phyloP scores from a whole-genome alignment of 2,329 filamentous ascomycete species.

The Neofusicoccum sp. region DNA sequence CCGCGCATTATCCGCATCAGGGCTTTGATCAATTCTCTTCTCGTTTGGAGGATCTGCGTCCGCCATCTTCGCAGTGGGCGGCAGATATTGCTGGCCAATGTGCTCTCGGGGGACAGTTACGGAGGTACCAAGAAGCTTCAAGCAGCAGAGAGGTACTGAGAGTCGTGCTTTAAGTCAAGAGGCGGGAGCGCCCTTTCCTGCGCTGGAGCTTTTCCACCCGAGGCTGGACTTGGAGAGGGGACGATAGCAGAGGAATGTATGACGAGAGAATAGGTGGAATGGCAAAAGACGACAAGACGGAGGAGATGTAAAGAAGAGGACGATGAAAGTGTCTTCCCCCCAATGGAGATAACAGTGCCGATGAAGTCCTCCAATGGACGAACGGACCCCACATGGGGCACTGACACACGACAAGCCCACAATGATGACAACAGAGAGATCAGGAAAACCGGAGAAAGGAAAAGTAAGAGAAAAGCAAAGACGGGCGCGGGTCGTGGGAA shows the following conservation, averaged over 20 bases:
- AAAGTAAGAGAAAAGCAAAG: background rate
- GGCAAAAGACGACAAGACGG: conserved; percentile 5
- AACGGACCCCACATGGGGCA: background rate
- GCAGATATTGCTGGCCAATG: background rate
- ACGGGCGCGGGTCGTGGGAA: too few species aligned
- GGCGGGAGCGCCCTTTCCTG: background rate
- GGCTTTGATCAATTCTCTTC: conserved; percentile 2
- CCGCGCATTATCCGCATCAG: background rate
- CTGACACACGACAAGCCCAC: background rate
- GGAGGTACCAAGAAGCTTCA: too few species aligned
- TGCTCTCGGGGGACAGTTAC: background rate
- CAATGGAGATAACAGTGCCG: background rate
- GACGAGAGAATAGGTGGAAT: background rate
- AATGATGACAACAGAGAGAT: background rate
- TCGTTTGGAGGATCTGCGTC: background rate
- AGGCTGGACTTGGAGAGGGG: background rate
- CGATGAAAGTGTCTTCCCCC: background rate
- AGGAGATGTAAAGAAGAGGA: background rate
- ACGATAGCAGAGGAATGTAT: background rate
- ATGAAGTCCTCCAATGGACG: background rate
- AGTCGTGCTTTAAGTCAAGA: too few species aligned
- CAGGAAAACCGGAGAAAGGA: background rate
- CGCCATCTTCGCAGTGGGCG: background rate
- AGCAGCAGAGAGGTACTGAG: background rate
- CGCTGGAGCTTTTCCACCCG: background rate